These are phyloP conservation scores for Collybia mongolica DNA, from an alignment of 768 basidiomycete genomes.

Conservation along the genomic window DNA sequence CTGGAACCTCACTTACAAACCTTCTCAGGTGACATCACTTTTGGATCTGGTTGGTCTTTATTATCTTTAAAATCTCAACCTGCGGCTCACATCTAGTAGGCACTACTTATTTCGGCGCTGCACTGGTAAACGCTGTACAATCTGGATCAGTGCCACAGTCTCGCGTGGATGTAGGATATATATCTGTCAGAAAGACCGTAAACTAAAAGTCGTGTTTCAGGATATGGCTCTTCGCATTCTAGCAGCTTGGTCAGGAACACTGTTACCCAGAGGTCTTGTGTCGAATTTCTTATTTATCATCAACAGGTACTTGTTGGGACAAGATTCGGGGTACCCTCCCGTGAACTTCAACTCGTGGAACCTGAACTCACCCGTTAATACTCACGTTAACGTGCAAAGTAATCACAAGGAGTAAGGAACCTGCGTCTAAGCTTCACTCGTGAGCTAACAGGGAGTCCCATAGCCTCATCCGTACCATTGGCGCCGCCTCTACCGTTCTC, in stretches of 20 bases:
- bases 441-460: constrained; percentile 3
- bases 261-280: too few species aligned
- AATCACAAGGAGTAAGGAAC: constrained; percentile 45
- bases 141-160: constrained; percentile 56
- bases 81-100: constrained; percentile 14
- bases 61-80: neutral
- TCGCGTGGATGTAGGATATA: constrained; percentile 52
- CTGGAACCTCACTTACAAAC: neutral
- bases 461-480: constrained; percentile 58
- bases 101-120: constrained; percentile 58
- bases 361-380: constrained; percentile 30
- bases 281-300: neutral
- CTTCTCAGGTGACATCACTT: constrained; percentile 39
- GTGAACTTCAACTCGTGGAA: constrained; percentile 63
- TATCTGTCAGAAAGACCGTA: constrained; percentile 1
- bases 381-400: constrained; percentile 55
- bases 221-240: too few species aligned
- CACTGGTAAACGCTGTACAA: constrained; percentile 56
- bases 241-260: too few species aligned
- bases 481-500: constrained; percentile 59
- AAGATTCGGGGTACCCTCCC: constrained; percentile 42
- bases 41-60: constrained; percentile 42
- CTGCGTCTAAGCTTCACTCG: neutral
- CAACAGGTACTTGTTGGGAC: constrained; percentile 35
- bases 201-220: too few species aligned